Percentiles rank a stretch among this genome's conserved stretches.
Conservation (phyloP, 257 asterid species). For the Solanum clarkiae region DNA sequence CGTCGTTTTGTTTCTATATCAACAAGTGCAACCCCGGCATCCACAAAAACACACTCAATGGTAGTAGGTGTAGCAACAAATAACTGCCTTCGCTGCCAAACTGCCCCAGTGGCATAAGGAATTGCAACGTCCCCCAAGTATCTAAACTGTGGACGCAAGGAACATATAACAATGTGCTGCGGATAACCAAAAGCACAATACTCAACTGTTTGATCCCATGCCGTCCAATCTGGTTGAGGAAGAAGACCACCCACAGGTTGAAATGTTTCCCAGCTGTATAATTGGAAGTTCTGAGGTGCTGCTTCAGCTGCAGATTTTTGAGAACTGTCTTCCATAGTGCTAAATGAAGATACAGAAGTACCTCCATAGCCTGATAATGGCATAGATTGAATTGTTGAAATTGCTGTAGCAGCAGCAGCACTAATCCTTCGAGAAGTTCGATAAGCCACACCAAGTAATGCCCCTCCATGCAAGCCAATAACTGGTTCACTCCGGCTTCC, state of each 20-base stretch:
- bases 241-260: constrained; percentile 97
- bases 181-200: constrained; percentile 95
- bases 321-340: constrained; percentile 66
- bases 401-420: constrained; percentile 67
- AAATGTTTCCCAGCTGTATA: constrained; percentile 96
- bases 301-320: constrained; percentile 58
- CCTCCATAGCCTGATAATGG: constrained; percentile 76
- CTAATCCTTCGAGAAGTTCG: constrained; percentile 86
- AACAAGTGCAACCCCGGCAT: constrained; percentile 79
- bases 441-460: constrained; percentile 90
- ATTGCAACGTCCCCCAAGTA: constrained; percentile 97
- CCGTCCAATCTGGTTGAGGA: constrained; percentile 99
- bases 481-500: constrained; percentile 93
- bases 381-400: constrained; percentile 82
- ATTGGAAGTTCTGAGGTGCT: constrained; percentile 75
- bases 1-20: constrained; percentile 72
- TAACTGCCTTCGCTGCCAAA: constrained; percentile 96
- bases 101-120: constrained; percentile 92
- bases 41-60: constrained; percentile 93
- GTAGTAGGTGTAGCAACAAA: constrained; percentile 97
- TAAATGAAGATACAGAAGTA: constrained; percentile 59
- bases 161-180: constrained; percentile 76
- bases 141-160: constrained; percentile 95
- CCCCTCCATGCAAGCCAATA: constrained; percentile 86
- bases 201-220: constrained; percentile 99